Conservation (phyloP, 176 grass and related monocot genomes). For the Musa itinerans region DNA sequence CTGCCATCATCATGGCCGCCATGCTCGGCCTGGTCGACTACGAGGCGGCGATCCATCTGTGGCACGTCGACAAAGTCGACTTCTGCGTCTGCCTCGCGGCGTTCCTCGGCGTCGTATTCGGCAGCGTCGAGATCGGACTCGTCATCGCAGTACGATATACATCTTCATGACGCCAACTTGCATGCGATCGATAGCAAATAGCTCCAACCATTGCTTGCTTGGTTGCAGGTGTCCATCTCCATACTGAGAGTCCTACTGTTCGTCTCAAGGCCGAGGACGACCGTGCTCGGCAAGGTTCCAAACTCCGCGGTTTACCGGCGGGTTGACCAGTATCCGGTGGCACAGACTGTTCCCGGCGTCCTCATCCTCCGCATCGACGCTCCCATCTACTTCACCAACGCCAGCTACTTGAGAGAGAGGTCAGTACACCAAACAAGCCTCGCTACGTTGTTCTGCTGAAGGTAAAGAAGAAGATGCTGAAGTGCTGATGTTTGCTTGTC, state of each 20-base stretch:
- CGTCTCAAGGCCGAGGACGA: background rate
- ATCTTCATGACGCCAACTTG: background rate
- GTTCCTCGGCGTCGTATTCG: slow-evolving; percentile 89
- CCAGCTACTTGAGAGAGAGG: slow-evolving; percentile 18
- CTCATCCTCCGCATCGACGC: slow-evolving; percentile 6
- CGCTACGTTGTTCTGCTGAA: too few relatives aligned
- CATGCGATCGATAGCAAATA: too few relatives aligned
- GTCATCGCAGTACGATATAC: slow-evolving; percentile 37
- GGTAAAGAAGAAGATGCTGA: too few relatives aligned
- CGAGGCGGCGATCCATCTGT: slow-evolving; percentile 61
- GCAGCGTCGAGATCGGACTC: slow-evolving; percentile 71
- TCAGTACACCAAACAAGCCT: background rate
- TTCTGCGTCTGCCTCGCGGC: slow-evolving; percentile 84
- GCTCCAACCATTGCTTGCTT: background rate
- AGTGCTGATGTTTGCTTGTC: background rate
- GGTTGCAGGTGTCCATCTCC: background rate
- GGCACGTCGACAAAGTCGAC: slow-evolving; percentile 93
- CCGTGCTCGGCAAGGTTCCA: background rate
- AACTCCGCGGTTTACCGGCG: background rate
- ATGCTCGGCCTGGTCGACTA: slow-evolving; percentile 94
- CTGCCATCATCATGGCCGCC: slow-evolving; percentile 83
- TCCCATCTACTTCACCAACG: slow-evolving; percentile 1
- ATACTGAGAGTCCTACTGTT: background rate
- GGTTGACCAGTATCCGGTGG: slow-evolving; percentile 4
- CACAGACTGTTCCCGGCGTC: background rate